Evolutionary conservation across 2,329 filamentous ascomycete species (phyloP), one percentile per base, ranked within the genome.

Genomic region (Tolypocladium nubicola): DNA sequence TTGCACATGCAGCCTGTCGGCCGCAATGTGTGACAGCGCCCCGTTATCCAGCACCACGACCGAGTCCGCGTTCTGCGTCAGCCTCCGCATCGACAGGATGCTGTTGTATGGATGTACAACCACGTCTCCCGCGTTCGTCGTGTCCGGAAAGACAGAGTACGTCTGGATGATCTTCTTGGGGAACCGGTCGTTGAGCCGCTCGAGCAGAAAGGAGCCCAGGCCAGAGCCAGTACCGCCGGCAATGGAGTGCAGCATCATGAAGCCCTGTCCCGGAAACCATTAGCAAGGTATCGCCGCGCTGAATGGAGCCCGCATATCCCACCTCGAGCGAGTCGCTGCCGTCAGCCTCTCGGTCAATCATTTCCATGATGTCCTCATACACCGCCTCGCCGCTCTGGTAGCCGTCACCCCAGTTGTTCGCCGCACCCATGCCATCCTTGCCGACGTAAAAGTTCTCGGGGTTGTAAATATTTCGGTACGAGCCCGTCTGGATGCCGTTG

Each of bases 141-240:
- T 96, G 71, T 97, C 94, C 2, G 94, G 93, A 66, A 99, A 99
- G 55, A 99, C 95, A 0, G 93, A 97, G 74, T 99, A 99, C 47
- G 94, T 97, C 75, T 99, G 94, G 58, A 99, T 97, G 62, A 99
- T 85, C 79, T 99, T 99, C 76, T 99, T 99, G 40, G 95, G 94
- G 65, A 97, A 99, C 54, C 92, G 84, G 72, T 99, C 94, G 71
- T 99, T 99, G 72, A 99, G 85, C 62, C 91, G 83, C 74, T 99
- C 95, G 21, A 99, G 84, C 60, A 99, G 82, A 69, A 95, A 99
- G 35, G 91, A 96, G 30, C 94, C 94, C 52, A 99, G 75, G n/a
- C 94, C 94, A 26, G 92, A 97, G 10, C 94, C 94, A 21, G 94
- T 99, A 58, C 94, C 94, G 61, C 94, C 94, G 49, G 94, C 95